phyloP scores from a whole-genome alignment of 73 alveolate genomes.

The Urostyla sp. region DNA sequence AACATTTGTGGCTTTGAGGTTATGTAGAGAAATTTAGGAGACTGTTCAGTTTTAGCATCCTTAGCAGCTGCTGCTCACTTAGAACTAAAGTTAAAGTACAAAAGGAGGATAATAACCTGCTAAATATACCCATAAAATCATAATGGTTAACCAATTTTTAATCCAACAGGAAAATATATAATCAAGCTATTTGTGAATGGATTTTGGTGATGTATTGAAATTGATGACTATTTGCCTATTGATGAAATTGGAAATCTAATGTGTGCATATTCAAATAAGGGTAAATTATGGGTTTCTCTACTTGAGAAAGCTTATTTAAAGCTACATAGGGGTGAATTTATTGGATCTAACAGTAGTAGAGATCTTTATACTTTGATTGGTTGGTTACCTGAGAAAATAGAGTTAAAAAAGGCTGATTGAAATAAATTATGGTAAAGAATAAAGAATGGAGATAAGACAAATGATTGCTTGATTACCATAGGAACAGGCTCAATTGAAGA shows the following conservation, averaged over 20 bases:
- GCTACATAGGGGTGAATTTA: conserved; percentile 70
- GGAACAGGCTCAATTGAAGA: conserved; percentile 56
- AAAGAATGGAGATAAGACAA: conserved; percentile 50
- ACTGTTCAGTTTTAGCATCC: conserved; percentile 66
- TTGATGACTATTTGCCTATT: conserved; percentile 73
- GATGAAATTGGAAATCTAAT: conserved; percentile 25
- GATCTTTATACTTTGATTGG: conserved; percentile 71
- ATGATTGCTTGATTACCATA: conserved; percentile 63
- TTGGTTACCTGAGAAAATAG: conserved; percentile 75
- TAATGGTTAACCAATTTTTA: conserved; percentile 57
- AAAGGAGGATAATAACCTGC: conserved; percentile 48
- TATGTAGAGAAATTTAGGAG: conserved; percentile 62
- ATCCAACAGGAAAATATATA: conserved; percentile 70
- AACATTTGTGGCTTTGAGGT: conserved; percentile 68
- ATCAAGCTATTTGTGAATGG: conserved; percentile 70
- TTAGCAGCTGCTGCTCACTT: conserved; percentile 74
- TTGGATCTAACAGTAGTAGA: conserved; percentile 69
- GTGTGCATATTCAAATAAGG: conserved; percentile 71
- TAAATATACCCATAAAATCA: conserved; percentile 66
- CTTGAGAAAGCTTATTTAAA: conserved; percentile 75
- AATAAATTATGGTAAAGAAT: conserved; percentile 68
- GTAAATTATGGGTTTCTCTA: conserved; percentile 70
- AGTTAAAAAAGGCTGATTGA: conserved; percentile 37
- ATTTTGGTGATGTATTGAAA: conserved; percentile 62
- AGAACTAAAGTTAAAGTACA: conserved; percentile 54